Percentiles rank a stretch among this genome's conserved stretches.
Evolutionary conservation across 345 rosid species (phyloP).

Genomic region (Heritiera littoralis): DNA sequence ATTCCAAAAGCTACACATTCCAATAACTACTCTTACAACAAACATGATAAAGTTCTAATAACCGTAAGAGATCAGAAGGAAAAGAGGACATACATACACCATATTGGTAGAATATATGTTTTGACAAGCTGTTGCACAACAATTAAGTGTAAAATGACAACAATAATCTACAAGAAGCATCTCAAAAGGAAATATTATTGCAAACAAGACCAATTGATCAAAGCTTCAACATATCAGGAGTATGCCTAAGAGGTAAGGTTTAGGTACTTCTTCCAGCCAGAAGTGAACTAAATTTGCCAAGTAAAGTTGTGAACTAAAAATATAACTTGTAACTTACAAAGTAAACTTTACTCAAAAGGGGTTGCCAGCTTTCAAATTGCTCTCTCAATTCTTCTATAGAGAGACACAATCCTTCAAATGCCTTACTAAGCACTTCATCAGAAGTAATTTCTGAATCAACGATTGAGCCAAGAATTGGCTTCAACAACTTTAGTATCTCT

Average conservation of each 20-base stretch:
- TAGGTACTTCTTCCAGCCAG: neutral
- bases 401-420: slow-evolving; percentile 63
- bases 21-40: neutral
- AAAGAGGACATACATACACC: neutral
- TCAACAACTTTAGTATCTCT: slow-evolving; percentile 73
- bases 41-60: neutral
- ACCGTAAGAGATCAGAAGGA: neutral
- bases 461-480: slow-evolving; percentile 66
- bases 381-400: slow-evolving; percentile 68
- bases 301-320: slow-evolving; percentile 18
- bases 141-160: neutral
- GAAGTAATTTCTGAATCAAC: slow-evolving; percentile 57
- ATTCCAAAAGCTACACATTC: neutral
- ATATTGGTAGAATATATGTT: neutral
- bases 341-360: slow-evolving; percentile 75
- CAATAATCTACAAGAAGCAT: neutral
- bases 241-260: slow-evolving; percentile 9
- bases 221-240: neutral
- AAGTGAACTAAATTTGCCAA: slow-evolving; percentile 8
- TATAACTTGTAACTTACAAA: slow-evolving; percentile 58
- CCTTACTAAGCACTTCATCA: slow-evolving; percentile 56
- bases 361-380: slow-evolving; percentile 70
- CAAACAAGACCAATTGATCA: neutral
- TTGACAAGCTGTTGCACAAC: neutral
- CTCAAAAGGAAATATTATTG: neutral